Conservation (phyloP, 257 asterid species). For the Solanum appendiculatum region DNA sequence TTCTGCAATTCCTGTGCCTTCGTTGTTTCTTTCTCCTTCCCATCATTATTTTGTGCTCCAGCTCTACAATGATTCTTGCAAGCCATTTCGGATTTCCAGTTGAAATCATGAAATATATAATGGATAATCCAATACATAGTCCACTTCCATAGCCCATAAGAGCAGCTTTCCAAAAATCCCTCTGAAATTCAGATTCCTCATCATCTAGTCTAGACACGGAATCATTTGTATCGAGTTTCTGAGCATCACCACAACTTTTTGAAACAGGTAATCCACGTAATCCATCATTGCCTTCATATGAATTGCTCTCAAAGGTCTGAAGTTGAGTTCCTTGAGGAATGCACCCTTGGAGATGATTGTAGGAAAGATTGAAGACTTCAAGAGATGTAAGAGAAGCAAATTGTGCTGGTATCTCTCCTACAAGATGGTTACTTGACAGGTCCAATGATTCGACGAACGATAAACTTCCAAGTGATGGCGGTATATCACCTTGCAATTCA, state of each 20-base stretch:
- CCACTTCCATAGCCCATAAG: neutral
- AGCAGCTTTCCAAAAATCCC: neutral
- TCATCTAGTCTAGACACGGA: neutral
- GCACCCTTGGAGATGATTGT: neutral
- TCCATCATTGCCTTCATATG: neutral
- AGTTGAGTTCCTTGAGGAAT: neutral
- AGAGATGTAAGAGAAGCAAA: neutral
- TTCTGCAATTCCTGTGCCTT: neutral
- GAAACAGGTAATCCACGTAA: neutral
- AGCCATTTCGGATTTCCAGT: neutral
- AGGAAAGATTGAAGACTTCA: neutral
- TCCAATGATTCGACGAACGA: neutral
- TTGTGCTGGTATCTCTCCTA: neutral
- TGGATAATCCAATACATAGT: neutral
- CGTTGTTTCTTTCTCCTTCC: neutral
- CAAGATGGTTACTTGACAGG: neutral
- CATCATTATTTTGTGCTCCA: neutral
- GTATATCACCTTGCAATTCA: too few relatives aligned
- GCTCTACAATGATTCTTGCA: neutral
- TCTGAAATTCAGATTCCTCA: neutral
- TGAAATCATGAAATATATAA: neutral
- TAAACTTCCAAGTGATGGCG: neutral
- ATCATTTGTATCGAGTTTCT: too few relatives aligned
- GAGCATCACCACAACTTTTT: neutral
- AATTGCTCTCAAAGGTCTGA: neutral